Base-by-base conservation (phyloP, 2,329 filamentous ascomycete genomes). In the Westerdykella aurantiaca region DNA sequence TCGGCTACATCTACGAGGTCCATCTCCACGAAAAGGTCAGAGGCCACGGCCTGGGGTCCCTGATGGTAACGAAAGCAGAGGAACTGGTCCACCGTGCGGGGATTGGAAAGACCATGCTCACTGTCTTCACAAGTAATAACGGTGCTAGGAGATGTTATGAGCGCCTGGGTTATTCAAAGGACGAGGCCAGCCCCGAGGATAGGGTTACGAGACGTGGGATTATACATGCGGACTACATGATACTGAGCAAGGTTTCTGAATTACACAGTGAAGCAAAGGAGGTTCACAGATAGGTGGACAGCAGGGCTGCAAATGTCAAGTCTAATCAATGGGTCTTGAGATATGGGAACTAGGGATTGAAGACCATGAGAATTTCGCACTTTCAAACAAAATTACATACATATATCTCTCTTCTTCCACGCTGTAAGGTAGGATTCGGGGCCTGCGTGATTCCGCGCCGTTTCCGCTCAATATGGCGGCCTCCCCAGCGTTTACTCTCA, bases 1-100 rank as follows among this genome's bases (percentile, higher is more conserved):
- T 89, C 2, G 60, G 88, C 16, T 91, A 89, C 64, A 83, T 86
- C 63, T 91, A 89, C 61, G 86, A 91, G 67, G 80, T 91, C 31
- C 86, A 91, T 58, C 74, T 90, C 3, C 66, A 71, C 31, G 67
- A 73, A 1, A 66, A 71, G 1, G 61, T 85, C 4, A 77, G 79
- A 52, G 75, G 82, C 69, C 79, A 63, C 12, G 84, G 85, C 0
- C 68, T 90, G 2, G 84, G 81, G 1, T 70, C 60, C 11, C 66
- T 74, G 11, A 70, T 90, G 33, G 79, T 90, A 70, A 57, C 64
- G 1, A 68, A 79, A 46, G 73, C 80, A 6, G 74, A 77, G 38
- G 59, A 60, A 4, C 70, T 82, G 4, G 84, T 79, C 6, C 50
- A 64, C 17, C 73, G 74, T 42, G 74, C 83, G 17, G 70, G 72